Evolutionary conservation across 2,329 filamentous ascomycete species (phyloP).

Genomic region (Ophiostoma angusticollis): DNA sequence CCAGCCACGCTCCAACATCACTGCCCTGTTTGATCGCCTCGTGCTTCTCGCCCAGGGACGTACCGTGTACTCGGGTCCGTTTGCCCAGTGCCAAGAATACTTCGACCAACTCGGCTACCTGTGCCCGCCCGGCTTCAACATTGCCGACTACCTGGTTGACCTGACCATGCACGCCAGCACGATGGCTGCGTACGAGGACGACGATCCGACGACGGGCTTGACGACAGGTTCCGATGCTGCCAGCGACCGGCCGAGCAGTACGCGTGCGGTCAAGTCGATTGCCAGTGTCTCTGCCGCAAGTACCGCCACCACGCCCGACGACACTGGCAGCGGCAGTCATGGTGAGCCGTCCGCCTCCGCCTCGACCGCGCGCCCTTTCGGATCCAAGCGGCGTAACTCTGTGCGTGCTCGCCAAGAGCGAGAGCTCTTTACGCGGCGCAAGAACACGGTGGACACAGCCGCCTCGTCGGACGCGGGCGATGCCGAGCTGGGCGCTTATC

Average conservation of each 20-base stretch:
- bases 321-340: conserved; percentile 30
- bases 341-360: conserved; percentile 32
- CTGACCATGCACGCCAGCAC: conserved; percentile 88
- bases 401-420: conserved; percentile 77
- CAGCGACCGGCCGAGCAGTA: conserved; percentile 72
- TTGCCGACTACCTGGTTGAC: conserved; percentile 94
- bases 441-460: conserved; percentile 49
- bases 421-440: conserved; percentile 78
- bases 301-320: conserved; percentile 46
- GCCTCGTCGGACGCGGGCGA: conserved; percentile 46
- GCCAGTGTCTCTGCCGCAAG: conserved; percentile 70
- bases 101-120: conserved; percentile 86
- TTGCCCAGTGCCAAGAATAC: conserved; percentile 76
- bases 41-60: conserved; percentile 79
- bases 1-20: conserved; percentile 94
- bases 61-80: conserved; percentile 87
- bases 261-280: conserved; percentile 79
- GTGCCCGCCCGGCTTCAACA: conserved; percentile 95
- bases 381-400: conserved; percentile 64
- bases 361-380: conserved; percentile 43
- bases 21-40: conserved; percentile 90
- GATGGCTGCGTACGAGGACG: conserved; percentile 46
- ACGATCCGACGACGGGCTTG: conserved; percentile 14
- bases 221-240: conserved; percentile 40
- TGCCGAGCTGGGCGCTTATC: conserved; percentile 38